phyloP scores from a whole-genome alignment of 805 yeast genomes.

The Saccharomycopsis babjevae region DNA sequence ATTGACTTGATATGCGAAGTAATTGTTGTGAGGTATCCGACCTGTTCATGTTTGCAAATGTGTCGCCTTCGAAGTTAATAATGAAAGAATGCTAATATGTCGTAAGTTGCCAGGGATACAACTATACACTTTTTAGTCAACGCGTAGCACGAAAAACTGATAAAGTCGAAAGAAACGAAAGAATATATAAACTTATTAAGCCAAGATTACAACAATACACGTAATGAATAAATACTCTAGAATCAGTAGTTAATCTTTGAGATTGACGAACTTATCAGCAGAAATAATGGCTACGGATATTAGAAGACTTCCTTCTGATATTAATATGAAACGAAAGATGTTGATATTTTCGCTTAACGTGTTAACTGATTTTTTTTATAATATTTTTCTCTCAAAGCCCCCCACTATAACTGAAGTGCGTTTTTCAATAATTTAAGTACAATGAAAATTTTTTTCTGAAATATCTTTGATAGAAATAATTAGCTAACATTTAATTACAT shows the following conservation, averaged over 20 bases:
- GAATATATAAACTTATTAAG: too few relatives aligned
- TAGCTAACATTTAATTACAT: neutral
- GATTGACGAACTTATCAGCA: too few relatives aligned
- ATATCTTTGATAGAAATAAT: neutral
- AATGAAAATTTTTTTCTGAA: neutral
- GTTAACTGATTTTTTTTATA: neutral
- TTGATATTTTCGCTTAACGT: neutral
- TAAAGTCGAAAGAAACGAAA: neutral
- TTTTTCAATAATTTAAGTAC: neutral
- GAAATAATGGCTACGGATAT: too few relatives aligned
- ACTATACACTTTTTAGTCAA: neutral
- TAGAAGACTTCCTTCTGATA: too few relatives aligned
- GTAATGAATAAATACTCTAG: too few relatives aligned
- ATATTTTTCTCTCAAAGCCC: neutral
- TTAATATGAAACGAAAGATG: neutral
- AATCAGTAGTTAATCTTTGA: too few relatives aligned
- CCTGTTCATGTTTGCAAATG: neutral
- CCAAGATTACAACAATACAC: too few relatives aligned
- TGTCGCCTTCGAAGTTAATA: neutral
- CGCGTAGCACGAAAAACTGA: neutral
- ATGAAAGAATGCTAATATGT: neutral
- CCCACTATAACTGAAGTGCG: neutral
- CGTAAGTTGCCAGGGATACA: neutral
- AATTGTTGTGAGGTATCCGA: neutral
- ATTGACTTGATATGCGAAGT: neutral